phyloP scores from a whole-genome alignment of 768 basidiomycete species.

The Phaffia australis region DNA sequence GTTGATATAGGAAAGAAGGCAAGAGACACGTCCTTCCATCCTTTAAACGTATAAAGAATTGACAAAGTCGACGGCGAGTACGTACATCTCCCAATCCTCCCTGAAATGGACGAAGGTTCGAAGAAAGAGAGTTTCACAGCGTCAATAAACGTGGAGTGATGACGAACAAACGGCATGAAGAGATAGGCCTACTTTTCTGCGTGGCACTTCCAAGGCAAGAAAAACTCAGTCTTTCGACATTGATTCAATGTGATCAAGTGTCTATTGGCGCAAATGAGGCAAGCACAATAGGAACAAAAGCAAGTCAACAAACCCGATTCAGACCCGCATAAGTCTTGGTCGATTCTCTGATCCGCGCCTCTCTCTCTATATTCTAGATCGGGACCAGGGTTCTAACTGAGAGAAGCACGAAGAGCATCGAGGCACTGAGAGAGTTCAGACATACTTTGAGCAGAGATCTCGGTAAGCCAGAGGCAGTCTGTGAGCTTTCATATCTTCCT shows the following conservation, averaged over 20 bases:
- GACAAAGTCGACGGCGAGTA: too few species aligned
- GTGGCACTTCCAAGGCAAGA: conserved; percentile 9
- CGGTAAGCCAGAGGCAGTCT: not conserved
- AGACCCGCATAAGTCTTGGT: too few species aligned
- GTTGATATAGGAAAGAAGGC: not conserved
- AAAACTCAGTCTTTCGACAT: not conserved
- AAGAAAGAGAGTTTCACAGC: not conserved
- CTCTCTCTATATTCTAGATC: too few species aligned
- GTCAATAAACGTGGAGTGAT: not conserved
- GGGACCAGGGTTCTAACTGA: not conserved
- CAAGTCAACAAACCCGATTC: too few species aligned
- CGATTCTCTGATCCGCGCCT: too few species aligned
- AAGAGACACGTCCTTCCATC: too few species aligned
- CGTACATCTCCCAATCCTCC: conserved; percentile 16
- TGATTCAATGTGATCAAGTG: not conserved
- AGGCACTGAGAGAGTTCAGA: not conserved
- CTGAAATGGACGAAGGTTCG: not conserved
- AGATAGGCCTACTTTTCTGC: conserved; percentile 6
- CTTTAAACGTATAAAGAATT: too few species aligned
- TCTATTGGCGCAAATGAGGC: not conserved
- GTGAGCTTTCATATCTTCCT: not conserved
- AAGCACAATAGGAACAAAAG: too few species aligned
- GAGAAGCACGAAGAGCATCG: not conserved
- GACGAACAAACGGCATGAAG: not conserved
- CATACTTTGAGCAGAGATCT: conserved; percentile 13